Base-by-base conservation (phyloP, 2,329 filamentous ascomycete genomes). In the Cadophora sp. region DNA sequence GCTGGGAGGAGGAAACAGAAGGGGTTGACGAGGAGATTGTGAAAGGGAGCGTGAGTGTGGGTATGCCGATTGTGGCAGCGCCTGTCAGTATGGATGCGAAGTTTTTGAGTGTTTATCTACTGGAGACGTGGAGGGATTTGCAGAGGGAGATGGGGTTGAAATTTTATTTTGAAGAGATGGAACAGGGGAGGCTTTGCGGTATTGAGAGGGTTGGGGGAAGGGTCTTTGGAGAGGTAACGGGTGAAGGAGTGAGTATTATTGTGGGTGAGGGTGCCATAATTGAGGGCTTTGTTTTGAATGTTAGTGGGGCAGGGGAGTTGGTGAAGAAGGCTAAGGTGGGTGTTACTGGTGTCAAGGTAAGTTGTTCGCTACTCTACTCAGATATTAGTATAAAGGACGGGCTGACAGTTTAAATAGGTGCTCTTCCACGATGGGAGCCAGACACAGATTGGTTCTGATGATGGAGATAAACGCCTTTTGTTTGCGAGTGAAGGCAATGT, bases 331-430 rank as follows among this genome's bases (percentile, higher is more conserved):
- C 58, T 5, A 66, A 19, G 19, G 46, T 70, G 46, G 68, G 68
- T 22, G 61, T 70, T 37, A 51, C 66, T 3, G 68, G 66, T 31
- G 16, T 70, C 27, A 66, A 63, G 62, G 66, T 68, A 46, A 51
- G 43, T 48, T 16, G 2, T 5, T 29, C 1, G 16, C 9, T 46
- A 9, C 26, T 1, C 8, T 48, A 24, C 34, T 12, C 34, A 4
- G 31, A 9, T 26, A 16, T 16, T n/a, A 27, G 5, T 4, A 12
- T 1, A 1, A n/a, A 16, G 16, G 24, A n/a, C n/a, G 31, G 27
- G 14, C 22, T 46, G 26, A 58, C 43, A 19, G 37, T 4, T n/a
- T 19, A 4, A 22, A 29, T 46, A 66, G 59, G 16, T 66, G 8
- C 19, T 66, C 6, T 55, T 68, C 12, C 63, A 66, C 7, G 62